Percentiles rank a stretch among this genome's conserved stretches.
Conservation (phyloP, 2,329 filamentous ascomycete genomes). For the Teratosphaeria viscida region DNA sequence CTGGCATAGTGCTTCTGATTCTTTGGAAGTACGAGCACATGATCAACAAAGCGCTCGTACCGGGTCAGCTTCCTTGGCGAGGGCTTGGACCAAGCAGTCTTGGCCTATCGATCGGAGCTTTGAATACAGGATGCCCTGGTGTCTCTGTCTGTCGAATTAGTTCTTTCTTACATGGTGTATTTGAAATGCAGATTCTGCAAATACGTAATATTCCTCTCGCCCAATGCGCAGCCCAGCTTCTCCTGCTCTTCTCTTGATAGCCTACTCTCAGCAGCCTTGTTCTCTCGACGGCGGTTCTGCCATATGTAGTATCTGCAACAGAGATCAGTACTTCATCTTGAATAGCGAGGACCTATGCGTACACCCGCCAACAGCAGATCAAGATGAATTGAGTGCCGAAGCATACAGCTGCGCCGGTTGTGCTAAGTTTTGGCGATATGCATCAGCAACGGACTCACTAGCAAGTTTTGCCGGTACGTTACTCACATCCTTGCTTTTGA, state of each 20-base stretch:
- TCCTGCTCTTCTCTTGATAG: conserved; percentile 48
- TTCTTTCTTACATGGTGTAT: conserved; percentile 13
- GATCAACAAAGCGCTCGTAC: too few species aligned
- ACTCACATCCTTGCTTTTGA: conserved; percentile 29
- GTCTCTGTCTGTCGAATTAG: neutral
- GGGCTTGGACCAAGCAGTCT: too few species aligned
- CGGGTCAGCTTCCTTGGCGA: too few species aligned
- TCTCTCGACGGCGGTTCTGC: conserved; percentile 27
- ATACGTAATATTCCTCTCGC: conserved; percentile 60
- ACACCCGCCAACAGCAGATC: conserved; percentile 28
- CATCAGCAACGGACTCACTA: neutral
- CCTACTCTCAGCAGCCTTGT: conserved; percentile 14
- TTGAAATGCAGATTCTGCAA: conserved; percentile 33
- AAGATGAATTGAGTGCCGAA: conserved; percentile 23
- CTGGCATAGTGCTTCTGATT: too few species aligned
- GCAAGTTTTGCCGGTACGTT: neutral
- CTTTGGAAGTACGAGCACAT: too few species aligned
- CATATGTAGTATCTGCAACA: conserved; percentile 28
- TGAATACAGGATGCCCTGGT: too few species aligned
- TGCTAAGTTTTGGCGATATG: conserved; percentile 13
- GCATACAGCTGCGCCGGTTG: conserved; percentile 30
- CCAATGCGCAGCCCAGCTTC: conserved; percentile 54
- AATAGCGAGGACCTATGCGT: neutral
- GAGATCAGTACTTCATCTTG: neutral
- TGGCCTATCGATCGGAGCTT: too few species aligned